A percentile compares a stretch with the other conserved stretches of the same genome.
These are phyloP conservation scores for Pezicula radicicola DNA, from an alignment of 2,329 filamentous ascomycete species.

Conservation along the genomic window DNA sequence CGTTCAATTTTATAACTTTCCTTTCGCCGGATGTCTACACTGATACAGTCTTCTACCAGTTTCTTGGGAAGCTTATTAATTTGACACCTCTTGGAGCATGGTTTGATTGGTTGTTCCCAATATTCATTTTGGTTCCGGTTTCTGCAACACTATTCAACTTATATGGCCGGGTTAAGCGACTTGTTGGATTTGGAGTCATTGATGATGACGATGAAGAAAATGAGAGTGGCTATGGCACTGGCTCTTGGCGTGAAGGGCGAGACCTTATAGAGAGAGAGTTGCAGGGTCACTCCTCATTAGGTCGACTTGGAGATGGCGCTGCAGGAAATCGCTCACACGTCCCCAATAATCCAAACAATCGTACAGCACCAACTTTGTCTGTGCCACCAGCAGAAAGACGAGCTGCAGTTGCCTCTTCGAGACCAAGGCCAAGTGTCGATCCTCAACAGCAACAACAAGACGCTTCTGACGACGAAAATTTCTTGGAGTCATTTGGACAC, in stretches of 20 bases:
- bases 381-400: slow-evolving; percentile 28
- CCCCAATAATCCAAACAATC: slow-evolving; percentile 24
- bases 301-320: slow-evolving; percentile 34
- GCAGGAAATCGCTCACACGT: slow-evolving; percentile 16
- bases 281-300: slow-evolving; percentile 57
- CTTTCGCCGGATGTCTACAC: slow-evolving; percentile 69
- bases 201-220: slow-evolving; percentile 70
- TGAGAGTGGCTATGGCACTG: slow-evolving; percentile 65
- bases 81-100: slow-evolving; percentile 78
- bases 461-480: slow-evolving; percentile 69
- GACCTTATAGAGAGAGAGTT: slow-evolving; percentile 87
- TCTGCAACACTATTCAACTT: slow-evolving; percentile 83
- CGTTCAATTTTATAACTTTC: slow-evolving; percentile 96
- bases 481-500: slow-evolving; percentile 80
- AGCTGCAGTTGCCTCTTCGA: slow-evolving; percentile 26
- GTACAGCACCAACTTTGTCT: slow-evolving; percentile 18
- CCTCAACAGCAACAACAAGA: slow-evolving; percentile 33
- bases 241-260: slow-evolving; percentile 87
- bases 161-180: slow-evolving; percentile 76
- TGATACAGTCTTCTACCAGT: slow-evolving; percentile 81
- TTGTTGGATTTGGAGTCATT: slow-evolving; percentile 71
- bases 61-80: slow-evolving; percentile 80
- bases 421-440: slow-evolving; percentile 18
- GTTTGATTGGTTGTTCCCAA: slow-evolving; percentile 86
- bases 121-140: slow-evolving; percentile 83